Evolutionary conservation across 1,139 yeast species (phyloP).

Genomic region (Yamadazyma oceani): DNA sequence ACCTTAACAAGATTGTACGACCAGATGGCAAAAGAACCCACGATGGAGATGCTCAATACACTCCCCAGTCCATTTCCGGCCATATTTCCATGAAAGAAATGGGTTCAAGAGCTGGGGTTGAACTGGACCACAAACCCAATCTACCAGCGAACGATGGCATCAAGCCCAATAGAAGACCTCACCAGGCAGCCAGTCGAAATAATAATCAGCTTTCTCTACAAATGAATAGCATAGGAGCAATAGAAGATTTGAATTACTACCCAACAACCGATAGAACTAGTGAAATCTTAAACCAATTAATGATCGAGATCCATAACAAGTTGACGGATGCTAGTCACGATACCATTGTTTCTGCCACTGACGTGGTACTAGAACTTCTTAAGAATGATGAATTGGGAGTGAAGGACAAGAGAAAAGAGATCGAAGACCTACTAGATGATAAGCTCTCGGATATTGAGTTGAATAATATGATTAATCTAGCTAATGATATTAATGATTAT

Average conservation of each 20-base stretch:
- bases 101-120: constrained; percentile 56
- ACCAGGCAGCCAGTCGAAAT: background rate
- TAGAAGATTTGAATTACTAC: constrained; percentile 17
- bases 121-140: no score
- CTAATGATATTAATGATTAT: constrained; percentile 60
- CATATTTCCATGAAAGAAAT: constrained; percentile 62
- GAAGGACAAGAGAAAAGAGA: constrained; percentile 34
- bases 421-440: constrained; percentile 45
- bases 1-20: constrained; percentile 64
- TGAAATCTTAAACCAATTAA: constrained; percentile 19
- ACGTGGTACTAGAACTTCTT: constrained; percentile 59
- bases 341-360: constrained; percentile 60
- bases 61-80: constrained; percentile 73
- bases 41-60: constrained; percentile 49
- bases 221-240: constrained; percentile 6
- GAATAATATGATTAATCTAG: constrained; percentile 51
- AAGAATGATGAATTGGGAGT: constrained; percentile 42
- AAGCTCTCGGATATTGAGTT: constrained; percentile 47
- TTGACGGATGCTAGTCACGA: constrained; percentile 44
- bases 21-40: constrained; percentile 42
- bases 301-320: constrained; percentile 27
- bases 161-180: background rate
- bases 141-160: background rate
- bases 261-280: constrained; percentile 15
- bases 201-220: background rate